A percentile compares a stretch with the other conserved stretches of the same genome.
phyloP scores from a whole-genome alignment of 352 stramenopile genomes.

The Pythium guiyangense region DNA sequence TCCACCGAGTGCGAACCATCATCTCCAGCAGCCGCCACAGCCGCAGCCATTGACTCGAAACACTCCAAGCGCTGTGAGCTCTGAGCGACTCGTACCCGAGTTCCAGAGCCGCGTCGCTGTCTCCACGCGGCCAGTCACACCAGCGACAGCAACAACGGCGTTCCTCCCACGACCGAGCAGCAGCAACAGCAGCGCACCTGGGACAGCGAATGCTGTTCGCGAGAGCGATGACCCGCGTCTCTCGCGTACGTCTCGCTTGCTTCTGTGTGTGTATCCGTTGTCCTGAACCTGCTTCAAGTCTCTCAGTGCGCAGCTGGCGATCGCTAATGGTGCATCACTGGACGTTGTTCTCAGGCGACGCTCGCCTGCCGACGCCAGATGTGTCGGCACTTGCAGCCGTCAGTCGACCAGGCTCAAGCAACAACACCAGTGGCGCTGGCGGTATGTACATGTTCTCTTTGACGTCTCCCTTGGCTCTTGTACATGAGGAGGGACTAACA shows the following conservation, averaged over 20 bases:
- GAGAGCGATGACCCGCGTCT: slow-evolving; percentile 15
- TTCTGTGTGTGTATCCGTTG: not conserved
- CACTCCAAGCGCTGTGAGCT: not conserved
- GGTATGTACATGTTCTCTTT: not conserved
- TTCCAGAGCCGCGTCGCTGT: slow-evolving; percentile 11
- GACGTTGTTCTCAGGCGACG: not conserved
- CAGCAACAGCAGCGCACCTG: not conserved
- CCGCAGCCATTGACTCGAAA: slow-evolving; percentile 1
- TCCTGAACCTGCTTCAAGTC: not conserved
- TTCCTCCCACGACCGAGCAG: slow-evolving; percentile 7
- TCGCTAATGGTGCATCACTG: not conserved
- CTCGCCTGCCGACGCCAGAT: slow-evolving; percentile 6
- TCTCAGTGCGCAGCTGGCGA: not conserved
- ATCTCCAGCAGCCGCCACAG: slow-evolving; percentile 1
- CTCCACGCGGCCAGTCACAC: slow-evolving; percentile 23
- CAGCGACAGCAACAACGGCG: slow-evolving; percentile 8
- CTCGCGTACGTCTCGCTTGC: slow-evolving; percentile 8
- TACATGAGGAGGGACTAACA: not conserved
- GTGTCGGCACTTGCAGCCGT: not conserved
- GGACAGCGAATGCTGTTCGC: not conserved
- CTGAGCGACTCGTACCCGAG: slow-evolving; percentile 11
- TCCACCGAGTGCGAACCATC: not conserved
- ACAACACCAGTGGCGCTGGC: not conserved
- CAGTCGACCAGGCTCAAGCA: not conserved
- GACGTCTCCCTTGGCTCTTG: not conserved